Evolutionary conservation across 2,329 filamentous ascomycete species (phyloP).

Genomic region (Sporothrix sp.): DNA sequence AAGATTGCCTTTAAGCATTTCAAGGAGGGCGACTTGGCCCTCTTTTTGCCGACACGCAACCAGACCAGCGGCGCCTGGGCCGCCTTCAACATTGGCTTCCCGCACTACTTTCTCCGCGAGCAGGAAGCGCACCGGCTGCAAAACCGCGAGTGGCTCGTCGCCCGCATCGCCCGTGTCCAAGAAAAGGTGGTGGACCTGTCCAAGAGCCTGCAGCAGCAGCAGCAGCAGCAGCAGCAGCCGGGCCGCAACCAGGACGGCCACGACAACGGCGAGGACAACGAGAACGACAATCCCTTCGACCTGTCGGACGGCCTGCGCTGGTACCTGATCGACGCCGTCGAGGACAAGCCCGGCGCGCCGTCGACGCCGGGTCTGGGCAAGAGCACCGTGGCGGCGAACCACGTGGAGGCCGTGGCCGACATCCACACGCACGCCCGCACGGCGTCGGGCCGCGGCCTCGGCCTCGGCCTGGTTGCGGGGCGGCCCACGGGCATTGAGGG

Average conservation of each 20-base stretch:
- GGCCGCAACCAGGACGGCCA: slow-evolving; percentile 1
- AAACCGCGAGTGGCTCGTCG: slow-evolving; percentile 89
- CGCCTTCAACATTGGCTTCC: slow-evolving; percentile 94
- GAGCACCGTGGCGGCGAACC: slow-evolving; percentile 79
- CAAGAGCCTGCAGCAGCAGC: slow-evolving; percentile 49
- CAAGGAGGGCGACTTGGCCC: slow-evolving; percentile 87
- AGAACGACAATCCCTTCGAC: slow-evolving; percentile 95
- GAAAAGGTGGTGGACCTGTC: slow-evolving; percentile 89
- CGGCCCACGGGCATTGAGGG: slow-evolving; percentile 54
- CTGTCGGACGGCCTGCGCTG: slow-evolving; percentile 88
- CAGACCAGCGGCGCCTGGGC: slow-evolving; percentile 94
- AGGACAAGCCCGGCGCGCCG: slow-evolving; percentile 86
- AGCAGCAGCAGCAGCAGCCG: slow-evolving; percentile 24
- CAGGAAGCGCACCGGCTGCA: slow-evolving; percentile 79
- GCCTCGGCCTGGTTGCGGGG: slow-evolving; percentile 19
- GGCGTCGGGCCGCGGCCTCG: slow-evolving; percentile 26
- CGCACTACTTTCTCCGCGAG: slow-evolving; percentile 93
- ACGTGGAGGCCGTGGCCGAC: slow-evolving; percentile 76
- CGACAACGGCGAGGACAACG: slow-evolving; percentile 49
- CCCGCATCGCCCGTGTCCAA: slow-evolving; percentile 82
- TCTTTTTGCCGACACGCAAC: slow-evolving; percentile 91
- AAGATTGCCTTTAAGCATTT: slow-evolving; percentile 95
- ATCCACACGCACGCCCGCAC: slow-evolving; percentile 42
- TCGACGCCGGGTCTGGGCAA: slow-evolving; percentile 88
- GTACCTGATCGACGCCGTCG: slow-evolving; percentile 88